A percentile compares a stretch with the other conserved stretches of the same genome.
Conservation (phyloP, 129 eudicot species). For the Saussurea involucrata region DNA sequence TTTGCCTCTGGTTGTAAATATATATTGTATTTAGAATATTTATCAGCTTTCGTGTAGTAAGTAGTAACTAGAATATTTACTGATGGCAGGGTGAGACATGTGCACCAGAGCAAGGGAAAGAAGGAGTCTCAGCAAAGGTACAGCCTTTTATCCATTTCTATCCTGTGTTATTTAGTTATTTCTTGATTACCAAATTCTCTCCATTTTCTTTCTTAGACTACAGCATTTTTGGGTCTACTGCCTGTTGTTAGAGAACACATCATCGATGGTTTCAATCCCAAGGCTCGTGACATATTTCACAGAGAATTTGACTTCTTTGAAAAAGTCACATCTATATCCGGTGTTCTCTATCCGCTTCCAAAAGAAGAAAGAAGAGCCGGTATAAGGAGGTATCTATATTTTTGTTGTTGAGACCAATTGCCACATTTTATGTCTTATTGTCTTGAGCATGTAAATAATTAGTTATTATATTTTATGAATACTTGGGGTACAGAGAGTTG, state of each 20-base stretch:
- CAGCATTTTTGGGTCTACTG: conserved; percentile 59
- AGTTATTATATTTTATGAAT: background rate
- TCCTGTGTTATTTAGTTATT: background rate
- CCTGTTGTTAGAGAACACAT: conserved; percentile 78
- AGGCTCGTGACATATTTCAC: conserved; percentile 73
- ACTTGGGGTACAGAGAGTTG: conserved; percentile 58
- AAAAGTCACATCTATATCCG: conserved; percentile 95
- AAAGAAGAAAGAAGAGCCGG: conserved; percentile 97
- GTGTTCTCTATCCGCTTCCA: conserved; percentile 85
- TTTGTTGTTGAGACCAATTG: background rate
- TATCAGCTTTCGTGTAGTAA: conserved; percentile 24
- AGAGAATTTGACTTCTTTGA: conserved; percentile 98
- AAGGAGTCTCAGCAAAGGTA: conserved; percentile 70
- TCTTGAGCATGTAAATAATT: background rate
- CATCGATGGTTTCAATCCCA: conserved; percentile 68
- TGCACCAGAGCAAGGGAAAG: conserved; percentile 83
- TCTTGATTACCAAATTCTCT: background rate
- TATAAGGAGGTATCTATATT: conserved; percentile 63
- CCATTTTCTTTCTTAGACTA: conserved; percentile 45
- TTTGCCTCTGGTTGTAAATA: background rate
- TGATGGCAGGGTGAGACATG: conserved; percentile 80
- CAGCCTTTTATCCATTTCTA: background rate
- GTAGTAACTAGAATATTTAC: conserved; percentile 17
- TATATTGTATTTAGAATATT: background rate
- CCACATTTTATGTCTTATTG: background rate